Evolutionary conservation across 2,329 filamentous ascomycete genomes (phyloP).

Genomic region (Penicillium oxalicum): DNA sequence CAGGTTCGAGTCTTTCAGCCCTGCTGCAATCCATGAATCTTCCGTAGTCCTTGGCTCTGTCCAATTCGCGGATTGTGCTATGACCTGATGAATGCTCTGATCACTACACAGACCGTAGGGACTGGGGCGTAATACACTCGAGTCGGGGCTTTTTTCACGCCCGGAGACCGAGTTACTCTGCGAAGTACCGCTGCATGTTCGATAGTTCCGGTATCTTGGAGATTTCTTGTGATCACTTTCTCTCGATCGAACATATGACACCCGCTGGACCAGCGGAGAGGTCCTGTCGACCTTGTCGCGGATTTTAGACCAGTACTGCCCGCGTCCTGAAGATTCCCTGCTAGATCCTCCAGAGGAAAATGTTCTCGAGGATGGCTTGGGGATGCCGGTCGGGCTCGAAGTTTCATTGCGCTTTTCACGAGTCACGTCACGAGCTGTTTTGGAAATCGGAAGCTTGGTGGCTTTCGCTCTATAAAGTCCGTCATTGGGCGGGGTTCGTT

Average conservation of each 20-base stretch:
- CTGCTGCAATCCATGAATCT: constrained; percentile 33
- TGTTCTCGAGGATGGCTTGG: constrained; percentile 8
- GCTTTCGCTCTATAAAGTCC: constrained; percentile 15
- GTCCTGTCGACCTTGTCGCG: constrained; percentile 24
- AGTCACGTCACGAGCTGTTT: constrained; percentile 13
- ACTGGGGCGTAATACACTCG: constrained; percentile 34
- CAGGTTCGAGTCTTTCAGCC: constrained; percentile 20
- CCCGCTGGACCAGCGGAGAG: constrained; percentile 11
- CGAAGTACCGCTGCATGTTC: constrained; percentile 15
- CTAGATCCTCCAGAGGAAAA: constrained; percentile 8
- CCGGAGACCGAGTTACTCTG: constrained; percentile 3
- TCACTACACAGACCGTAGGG: constrained; percentile 7
- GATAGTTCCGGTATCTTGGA: constrained; percentile 15
- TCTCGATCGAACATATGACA: constrained; percentile 12
- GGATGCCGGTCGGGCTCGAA: constrained; percentile 11
- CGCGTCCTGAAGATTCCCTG: constrained; percentile 12
- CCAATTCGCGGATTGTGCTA: too few species aligned
- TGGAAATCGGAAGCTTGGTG: constrained; percentile 28
- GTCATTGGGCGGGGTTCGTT: constrained; percentile 6
- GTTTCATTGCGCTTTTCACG: constrained; percentile 14
- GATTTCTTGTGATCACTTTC: constrained; percentile 19
- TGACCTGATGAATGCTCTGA: too few species aligned
- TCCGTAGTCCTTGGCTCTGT: constrained; percentile 30
- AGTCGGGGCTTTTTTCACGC: constrained; percentile 30
- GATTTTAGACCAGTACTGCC: constrained; percentile 26